A percentile compares a stretch with the other conserved stretches of the same genome.
Conservation (phyloP, 2,329 filamentous ascomycete species). For the Calonectria pseudoreteaudii region DNA sequence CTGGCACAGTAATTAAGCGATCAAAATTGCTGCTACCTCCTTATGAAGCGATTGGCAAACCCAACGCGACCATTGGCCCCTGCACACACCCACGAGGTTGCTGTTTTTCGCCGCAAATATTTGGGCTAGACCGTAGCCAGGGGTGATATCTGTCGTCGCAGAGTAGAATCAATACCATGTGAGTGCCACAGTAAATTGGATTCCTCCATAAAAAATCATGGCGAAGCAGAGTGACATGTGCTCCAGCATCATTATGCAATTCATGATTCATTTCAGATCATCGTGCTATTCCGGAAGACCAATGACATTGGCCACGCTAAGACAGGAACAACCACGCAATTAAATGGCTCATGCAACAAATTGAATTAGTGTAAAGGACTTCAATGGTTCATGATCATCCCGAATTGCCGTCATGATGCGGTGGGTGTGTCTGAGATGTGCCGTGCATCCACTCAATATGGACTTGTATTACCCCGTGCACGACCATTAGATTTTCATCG, state of each 20-base stretch:
- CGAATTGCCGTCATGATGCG: not conserved
- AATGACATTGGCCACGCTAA: not conserved
- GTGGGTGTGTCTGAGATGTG: not conserved
- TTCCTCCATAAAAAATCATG: not conserved
- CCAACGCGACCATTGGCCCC: not conserved
- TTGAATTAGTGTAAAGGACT: not conserved
- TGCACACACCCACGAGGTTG: not conserved
- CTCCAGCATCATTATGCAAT: not conserved
- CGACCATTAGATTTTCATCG: not conserved
- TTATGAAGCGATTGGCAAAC: not conserved
- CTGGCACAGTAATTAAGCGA: not conserved
- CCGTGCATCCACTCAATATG: not conserved
- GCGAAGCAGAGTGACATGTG: not conserved
- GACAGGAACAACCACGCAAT: not conserved
- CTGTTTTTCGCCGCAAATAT: not conserved
- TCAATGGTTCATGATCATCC: not conserved
- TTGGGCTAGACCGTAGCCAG: not conserved
- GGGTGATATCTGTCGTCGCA: fast-evolving
- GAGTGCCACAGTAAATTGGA: too few relatives aligned
- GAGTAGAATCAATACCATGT: not conserved
- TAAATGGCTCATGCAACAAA: not conserved
- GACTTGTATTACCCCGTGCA: not conserved
- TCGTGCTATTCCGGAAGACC: not conserved
- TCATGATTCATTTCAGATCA: not conserved
- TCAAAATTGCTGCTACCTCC: too few relatives aligned